Conservation (phyloP, 169 alveolate genomes). For the Plasmodium inui region DNA sequence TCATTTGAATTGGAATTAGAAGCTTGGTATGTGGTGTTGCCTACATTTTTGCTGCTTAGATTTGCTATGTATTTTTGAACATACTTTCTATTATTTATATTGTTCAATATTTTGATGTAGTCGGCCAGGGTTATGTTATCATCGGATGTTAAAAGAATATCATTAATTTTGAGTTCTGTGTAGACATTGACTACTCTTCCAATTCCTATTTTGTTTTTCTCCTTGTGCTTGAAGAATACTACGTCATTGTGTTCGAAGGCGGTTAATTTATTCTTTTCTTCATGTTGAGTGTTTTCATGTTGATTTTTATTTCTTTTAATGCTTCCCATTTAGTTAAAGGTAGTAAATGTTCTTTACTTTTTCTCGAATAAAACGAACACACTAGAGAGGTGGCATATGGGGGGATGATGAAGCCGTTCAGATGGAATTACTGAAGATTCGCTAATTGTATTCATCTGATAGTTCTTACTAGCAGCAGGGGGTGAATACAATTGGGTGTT, state of each 20-base stretch:
- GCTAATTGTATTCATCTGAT: neutral
- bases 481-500: neutral
- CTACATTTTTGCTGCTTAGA: neutral
- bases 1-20: neutral
- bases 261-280: constrained; percentile 15
- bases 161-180: constrained; percentile 45
- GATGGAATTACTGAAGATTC: neutral
- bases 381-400: neutral
- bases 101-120: constrained; percentile 38
- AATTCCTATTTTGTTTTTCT: constrained; percentile 41
- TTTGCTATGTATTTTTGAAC: constrained; percentile 13
- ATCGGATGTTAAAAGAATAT: neutral
- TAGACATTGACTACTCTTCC: constrained; percentile 44
- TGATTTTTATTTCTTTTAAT: constrained; percentile 16
- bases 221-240: constrained; percentile 51
- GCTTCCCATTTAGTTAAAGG: constrained; percentile 56
- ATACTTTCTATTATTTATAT: constrained; percentile 35
- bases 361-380: neutral
- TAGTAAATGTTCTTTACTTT: constrained; percentile 6
- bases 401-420: neutral
- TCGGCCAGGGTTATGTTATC: neutral
- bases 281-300: neutral
- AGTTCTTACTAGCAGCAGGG: neutral
- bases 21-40: neutral
- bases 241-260: constrained; percentile 47